A percentile compares a stretch with the other conserved stretches of the same genome.
Conservation (phyloP, 495 filamentous ascomycete genomes). For the Penicillium argentinense region DNA sequence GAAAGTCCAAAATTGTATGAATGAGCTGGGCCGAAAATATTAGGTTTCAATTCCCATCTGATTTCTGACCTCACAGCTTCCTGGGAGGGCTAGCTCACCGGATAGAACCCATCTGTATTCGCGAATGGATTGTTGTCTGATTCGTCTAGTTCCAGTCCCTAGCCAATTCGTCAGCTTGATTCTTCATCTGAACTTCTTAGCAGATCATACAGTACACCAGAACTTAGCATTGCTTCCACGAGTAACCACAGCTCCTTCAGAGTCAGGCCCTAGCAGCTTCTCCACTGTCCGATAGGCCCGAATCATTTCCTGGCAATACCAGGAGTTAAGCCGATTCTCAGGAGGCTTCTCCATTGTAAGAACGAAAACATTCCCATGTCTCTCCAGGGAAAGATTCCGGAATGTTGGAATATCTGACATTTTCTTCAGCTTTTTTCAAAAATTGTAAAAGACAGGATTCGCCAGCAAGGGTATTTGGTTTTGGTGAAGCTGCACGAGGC, state of each 20-base stretch:
- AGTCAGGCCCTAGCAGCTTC: slow-evolving; percentile 34
- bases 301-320: slow-evolving; percentile 50
- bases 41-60: background rate
- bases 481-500: too few relatives aligned
- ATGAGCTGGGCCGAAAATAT: slow-evolving; percentile 27
- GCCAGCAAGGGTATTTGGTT: too few relatives aligned
- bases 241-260: slow-evolving; percentile 48
- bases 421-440: too few relatives aligned
- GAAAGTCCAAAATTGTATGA: slow-evolving; percentile 52
- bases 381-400: slow-evolving; percentile 26
- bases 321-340: slow-evolving; percentile 48
- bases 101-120: slow-evolving; percentile 52
- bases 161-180: background rate
- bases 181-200: background rate
- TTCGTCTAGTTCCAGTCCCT: slow-evolving; percentile 51
- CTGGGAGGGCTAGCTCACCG: too few relatives aligned
- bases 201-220: slow-evolving; percentile 45
- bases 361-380: slow-evolving; percentile 44
- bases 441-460: too few relatives aligned
- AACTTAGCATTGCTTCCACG: slow-evolving; percentile 50
- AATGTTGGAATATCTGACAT: slow-evolving; percentile 29
- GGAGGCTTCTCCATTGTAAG: slow-evolving; percentile 51
- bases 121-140: slow-evolving; percentile 46
- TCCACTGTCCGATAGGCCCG: slow-evolving; percentile 44
- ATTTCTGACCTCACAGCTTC: background rate